These are phyloP conservation scores for Phytopythium cucurbitacearum DNA, from an alignment of 352 stramenopile genomes.

Conservation along the genomic window DNA sequence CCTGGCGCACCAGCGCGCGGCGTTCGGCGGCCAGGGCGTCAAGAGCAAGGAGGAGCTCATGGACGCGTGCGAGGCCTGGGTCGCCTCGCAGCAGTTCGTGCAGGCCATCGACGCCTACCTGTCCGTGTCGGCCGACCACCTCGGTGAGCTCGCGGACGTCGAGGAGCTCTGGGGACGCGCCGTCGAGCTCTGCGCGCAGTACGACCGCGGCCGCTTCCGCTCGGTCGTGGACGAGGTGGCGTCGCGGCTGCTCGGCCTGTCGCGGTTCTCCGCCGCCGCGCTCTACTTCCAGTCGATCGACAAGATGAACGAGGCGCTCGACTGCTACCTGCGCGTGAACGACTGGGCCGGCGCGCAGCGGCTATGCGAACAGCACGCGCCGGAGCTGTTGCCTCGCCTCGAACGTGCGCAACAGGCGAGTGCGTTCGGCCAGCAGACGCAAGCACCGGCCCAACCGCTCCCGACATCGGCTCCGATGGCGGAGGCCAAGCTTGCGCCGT, in stretches of 20 bases:
- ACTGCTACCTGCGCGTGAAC: conserved; percentile 78
- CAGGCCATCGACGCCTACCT: conserved; percentile 92
- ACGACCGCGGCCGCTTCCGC: conserved; percentile 85
- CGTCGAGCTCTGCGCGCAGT: conserved; percentile 85
- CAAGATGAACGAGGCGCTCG: conserved; percentile 91
- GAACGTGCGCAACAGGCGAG: conserved; percentile 81
- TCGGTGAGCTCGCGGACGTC: conserved; percentile 63
- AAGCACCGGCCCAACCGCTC: conserved; percentile 10
- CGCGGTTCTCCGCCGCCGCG: conserved; percentile 84
- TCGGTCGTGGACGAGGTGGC: conserved; percentile 89
- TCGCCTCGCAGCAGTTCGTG: conserved; percentile 85
- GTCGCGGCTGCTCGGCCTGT: conserved; percentile 74
- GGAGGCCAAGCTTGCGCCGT: conserved; percentile 41
- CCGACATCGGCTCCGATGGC: conserved; percentile 18
- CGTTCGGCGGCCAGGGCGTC: conserved; percentile 61
- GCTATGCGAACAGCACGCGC: conserved; percentile 74
- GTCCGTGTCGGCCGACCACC: conserved; percentile 68
- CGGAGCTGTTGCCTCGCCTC: conserved; percentile 71
- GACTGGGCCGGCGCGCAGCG: conserved; percentile 75
- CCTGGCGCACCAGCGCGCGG: conserved; percentile 74
- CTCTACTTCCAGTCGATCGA: conserved; percentile 86
- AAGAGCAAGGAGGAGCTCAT: conserved; percentile 82
- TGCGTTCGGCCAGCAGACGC: conserved; percentile 42
- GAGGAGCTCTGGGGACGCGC: conserved; percentile 88
- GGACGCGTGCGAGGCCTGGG: conserved; percentile 85